These are phyloP conservation scores for Phytophthora cactorum DNA, from an alignment of 352 stramenopile genomes.

Conservation along the genomic window DNA sequence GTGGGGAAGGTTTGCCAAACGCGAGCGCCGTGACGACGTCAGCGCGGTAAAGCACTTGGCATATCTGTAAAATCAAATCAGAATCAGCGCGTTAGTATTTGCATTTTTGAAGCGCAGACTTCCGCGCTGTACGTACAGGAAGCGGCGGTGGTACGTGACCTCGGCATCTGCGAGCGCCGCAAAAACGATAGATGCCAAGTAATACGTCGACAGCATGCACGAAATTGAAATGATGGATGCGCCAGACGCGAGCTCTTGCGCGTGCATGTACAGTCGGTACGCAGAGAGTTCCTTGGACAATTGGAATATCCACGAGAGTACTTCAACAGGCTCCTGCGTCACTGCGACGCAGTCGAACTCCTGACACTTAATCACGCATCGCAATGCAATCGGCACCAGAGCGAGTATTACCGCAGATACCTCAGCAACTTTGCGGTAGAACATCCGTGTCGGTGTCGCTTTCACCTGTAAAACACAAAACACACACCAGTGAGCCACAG, in stretches of 20 bases:
- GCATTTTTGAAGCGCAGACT: neutral
- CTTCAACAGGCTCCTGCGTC: constrained; percentile 56
- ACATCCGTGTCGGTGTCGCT: constrained; percentile 62
- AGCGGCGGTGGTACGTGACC: constrained; percentile 86
- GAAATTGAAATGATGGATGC: constrained; percentile 68
- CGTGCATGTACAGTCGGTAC: constrained; percentile 29
- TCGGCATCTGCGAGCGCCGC: constrained; percentile 79
- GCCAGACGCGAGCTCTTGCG: constrained; percentile 35
- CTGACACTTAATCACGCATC: constrained; percentile 62
- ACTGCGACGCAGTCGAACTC: constrained; percentile 60
- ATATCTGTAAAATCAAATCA: constrained; percentile 48
- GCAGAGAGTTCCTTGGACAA: constrained; percentile 42
- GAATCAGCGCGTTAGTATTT: constrained; percentile 14
- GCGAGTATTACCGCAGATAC: constrained; percentile 60
- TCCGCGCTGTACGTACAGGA: constrained; percentile 52
- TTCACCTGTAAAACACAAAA: constrained; percentile 52
- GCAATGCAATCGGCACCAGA: constrained; percentile 65
- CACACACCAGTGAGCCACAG: neutral
- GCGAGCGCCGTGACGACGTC: constrained; percentile 83
- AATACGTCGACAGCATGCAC: constrained; percentile 76
- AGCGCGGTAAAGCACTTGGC: constrained; percentile 91
- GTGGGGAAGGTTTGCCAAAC: constrained; percentile 85
- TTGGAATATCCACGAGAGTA: constrained; percentile 41
- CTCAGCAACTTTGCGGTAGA: constrained; percentile 78
- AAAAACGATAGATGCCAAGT: constrained; percentile 79